Conservation (phyloP, 257 asterid species). For the Ophiorrhiza pumila region DNA sequence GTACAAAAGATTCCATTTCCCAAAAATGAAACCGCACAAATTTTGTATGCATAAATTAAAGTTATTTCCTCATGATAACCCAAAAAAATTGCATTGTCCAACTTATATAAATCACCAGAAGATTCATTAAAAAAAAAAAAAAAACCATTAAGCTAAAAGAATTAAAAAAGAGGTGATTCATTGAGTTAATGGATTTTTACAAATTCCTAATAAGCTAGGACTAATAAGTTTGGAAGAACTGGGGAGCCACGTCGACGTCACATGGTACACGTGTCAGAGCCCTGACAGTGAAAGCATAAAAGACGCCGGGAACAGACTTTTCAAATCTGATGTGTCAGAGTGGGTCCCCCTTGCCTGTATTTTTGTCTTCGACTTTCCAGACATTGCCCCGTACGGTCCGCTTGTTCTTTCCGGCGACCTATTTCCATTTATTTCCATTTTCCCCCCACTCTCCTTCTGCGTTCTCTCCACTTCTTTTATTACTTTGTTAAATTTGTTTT, state of each 20-base stretch:
- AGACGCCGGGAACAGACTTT: constrained; percentile 15
- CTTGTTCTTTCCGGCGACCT: constrained; percentile 28
- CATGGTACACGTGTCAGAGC: constrained; percentile 34
- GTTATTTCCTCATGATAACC: no score
- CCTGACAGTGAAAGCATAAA: constrained; percentile 18
- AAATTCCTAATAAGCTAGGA: neutral
- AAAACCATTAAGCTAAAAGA: neutral
- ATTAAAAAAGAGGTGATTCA: neutral
- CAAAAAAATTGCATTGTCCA: no score
- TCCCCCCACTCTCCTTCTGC: neutral
- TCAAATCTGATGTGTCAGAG: constrained; percentile 19
- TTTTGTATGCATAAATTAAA: no score
- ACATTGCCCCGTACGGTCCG: constrained; percentile 38
- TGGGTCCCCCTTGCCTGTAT: constrained; percentile 18
- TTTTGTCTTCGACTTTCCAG: constrained; percentile 30
- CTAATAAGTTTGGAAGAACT: constrained; percentile 2
- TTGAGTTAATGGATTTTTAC: constrained; percentile 16
- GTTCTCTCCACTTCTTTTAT: no score
- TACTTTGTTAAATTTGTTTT: no score
- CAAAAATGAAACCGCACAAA: no score
- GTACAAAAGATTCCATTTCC: no score
- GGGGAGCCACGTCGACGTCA: constrained; percentile 38
- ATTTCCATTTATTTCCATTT: neutral
- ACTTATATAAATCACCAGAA: no score
- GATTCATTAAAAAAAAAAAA: no score